Evolutionary conservation across 2,329 filamentous ascomycete genomes (phyloP), one percentile per base, ranked within the genome.

Genomic region (Onygenales sp.): DNA sequence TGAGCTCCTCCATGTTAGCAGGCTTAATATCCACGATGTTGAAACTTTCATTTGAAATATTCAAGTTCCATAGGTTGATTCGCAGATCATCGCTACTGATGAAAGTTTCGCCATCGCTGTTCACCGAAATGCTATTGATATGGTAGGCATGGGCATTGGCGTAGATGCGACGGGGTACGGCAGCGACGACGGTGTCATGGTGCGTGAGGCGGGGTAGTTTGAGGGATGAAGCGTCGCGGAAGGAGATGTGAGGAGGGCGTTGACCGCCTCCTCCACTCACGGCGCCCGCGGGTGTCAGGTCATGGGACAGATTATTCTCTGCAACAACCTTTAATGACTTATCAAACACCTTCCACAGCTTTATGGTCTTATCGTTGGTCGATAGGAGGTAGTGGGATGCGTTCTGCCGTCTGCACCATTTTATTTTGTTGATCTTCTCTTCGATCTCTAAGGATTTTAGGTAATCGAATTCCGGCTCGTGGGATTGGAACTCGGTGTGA

Each of bases 381-480:
- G 93, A 97, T 54, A 98, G 83, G 51, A 98, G 83, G 72, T 95
- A 98, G 76, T 98, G 93, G 53, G 93, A 97, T 57, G 92, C 88
- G 78, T 98, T 98, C 74, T 97, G 92, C 74, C 93, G 86, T 68
- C 87, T 85, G 73, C 93, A 98, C 93, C 93, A 98, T 74, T 97
- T 98, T 77, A 98, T 98, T 80, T 98, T 98, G 81, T 98, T 98
- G 81, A 98, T 98, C 78, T 98, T 98, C 75, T 98, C 93, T 80
- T 98, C 93, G 67, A 98, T 98, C 74, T 98, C 93, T 63, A 98
- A 81, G 36, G 93, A 98, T 75, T 98, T 98, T 61, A 98, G 83
- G 71, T 98, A 98, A 73, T 98, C 93, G 73, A 98, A 98, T 74
- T 98, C 93, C 58, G 93, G 93, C 70, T 98, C 93, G 76, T 98